These are phyloP conservation scores for Salvia rosmarinus DNA, from an alignment of 257 asterid species.

Conservation along the genomic window DNA sequence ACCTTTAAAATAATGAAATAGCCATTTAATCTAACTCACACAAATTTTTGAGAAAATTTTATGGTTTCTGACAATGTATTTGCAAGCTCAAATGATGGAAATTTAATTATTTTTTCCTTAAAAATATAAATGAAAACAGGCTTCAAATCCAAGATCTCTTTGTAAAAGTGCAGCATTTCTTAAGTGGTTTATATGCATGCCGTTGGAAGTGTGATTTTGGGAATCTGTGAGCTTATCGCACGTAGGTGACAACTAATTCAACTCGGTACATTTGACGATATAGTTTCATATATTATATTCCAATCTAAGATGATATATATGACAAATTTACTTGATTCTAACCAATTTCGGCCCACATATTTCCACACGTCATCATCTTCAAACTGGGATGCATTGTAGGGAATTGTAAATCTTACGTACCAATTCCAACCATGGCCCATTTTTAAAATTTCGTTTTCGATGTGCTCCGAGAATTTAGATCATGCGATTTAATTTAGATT, in stretches of 20 bases:
- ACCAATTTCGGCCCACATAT: too few relatives aligned
- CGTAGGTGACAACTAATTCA: constrained; percentile 9
- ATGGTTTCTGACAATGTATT: constrained; percentile 4
- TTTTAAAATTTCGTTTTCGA: neutral
- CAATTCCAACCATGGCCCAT: neutral
- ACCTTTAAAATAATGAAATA: neutral
- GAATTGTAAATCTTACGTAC: too few relatives aligned
- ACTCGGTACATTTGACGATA: too few relatives aligned
- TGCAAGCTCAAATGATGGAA: constrained; percentile 33
- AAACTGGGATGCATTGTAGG: too few relatives aligned
- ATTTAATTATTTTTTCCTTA: neutral
- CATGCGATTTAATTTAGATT: too few relatives aligned
- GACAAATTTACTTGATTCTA: too few relatives aligned
- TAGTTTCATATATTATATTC: too few relatives aligned
- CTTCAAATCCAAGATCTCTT: constrained; percentile 38
- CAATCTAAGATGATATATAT: too few relatives aligned
- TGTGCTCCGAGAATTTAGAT: too few relatives aligned
- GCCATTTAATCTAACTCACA: neutral
- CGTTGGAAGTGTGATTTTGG: constrained; percentile 30
- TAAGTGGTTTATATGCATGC: constrained; percentile 45
- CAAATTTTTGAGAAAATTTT: neutral
- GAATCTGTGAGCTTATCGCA: constrained; percentile 9
- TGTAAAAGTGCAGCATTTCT: constrained; percentile 36
- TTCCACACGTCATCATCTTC: too few relatives aligned
- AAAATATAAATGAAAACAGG: neutral